These are phyloP conservation scores for Ceratocystis variospora DNA, from an alignment of 2,329 filamentous ascomycete genomes.

Conservation along the genomic window DNA sequence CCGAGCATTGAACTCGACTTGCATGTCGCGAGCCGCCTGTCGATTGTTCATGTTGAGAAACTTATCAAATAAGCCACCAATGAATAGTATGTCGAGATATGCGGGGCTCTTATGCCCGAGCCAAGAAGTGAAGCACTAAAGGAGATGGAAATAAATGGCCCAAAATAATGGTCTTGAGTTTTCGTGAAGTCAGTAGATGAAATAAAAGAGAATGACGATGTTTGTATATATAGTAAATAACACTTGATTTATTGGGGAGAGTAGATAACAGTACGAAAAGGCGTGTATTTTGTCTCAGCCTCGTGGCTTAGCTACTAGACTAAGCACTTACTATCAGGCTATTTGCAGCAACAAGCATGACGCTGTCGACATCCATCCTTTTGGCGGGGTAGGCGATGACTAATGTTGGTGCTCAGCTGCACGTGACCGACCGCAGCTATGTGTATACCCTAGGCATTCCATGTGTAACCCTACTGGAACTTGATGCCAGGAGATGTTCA, in stretches of 20 bases:
- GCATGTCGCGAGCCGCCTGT: conserved; percentile 46
- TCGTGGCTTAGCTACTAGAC: not conserved
- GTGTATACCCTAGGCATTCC: not conserved
- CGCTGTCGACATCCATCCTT: not conserved
- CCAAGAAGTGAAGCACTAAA: no score
- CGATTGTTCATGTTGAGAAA: conserved; percentile 40
- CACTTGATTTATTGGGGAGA: not conserved
- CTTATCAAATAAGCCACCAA: no score
- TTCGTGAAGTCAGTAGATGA: no score
- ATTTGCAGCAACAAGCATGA: no score
- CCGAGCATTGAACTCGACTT: conserved; percentile 49
- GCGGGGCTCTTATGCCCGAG: no score
- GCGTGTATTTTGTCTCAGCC: not conserved
- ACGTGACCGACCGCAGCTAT: no score
- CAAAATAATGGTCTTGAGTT: no score
- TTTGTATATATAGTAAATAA: not conserved
- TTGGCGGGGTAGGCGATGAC: not conserved
- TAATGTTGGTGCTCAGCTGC: not conserved
- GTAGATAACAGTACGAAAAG: not conserved
- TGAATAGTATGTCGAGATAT: no score
- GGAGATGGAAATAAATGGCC: no score
- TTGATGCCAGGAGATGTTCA: no score
- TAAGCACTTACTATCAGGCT: not conserved
- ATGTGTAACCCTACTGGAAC: not conserved
- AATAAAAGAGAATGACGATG: not conserved